These are phyloP conservation scores for Ogataea corticis DNA, from an alignment of 805 yeast genomes.

Conservation along the genomic window DNA sequence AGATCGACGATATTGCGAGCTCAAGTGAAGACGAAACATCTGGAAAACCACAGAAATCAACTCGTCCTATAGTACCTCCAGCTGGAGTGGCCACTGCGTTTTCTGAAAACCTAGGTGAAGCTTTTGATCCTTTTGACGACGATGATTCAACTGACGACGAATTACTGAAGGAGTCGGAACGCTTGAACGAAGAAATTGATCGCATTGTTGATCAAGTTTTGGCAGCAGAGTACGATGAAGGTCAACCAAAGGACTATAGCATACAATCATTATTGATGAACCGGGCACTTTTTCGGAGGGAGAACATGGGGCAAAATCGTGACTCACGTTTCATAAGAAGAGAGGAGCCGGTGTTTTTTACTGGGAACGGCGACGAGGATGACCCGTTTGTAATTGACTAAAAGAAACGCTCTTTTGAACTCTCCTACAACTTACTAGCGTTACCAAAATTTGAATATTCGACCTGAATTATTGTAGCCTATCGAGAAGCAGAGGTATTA, in stretches of 20 bases:
- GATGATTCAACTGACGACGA: constrained; percentile 20
- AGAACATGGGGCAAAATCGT: neutral
- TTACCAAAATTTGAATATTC: too few relatives aligned
- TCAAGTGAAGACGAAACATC: neutral
- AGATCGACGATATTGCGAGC: constrained; percentile 19
- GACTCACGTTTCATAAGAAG: neutral
- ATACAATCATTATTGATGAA: constrained; percentile 2
- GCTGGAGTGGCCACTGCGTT: neutral
- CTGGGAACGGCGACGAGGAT: constrained; percentile 33
- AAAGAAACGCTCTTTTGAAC: neutral
- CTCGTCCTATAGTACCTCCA: neutral
- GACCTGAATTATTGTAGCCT: neutral
- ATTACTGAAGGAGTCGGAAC: constrained; percentile 13
- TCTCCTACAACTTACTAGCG: too few relatives aligned
- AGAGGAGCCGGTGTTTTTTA: constrained; percentile 28
- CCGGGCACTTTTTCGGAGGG: neutral
- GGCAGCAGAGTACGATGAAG: neutral
- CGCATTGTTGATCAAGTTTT: constrained; percentile 17
- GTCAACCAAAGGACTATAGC: constrained; percentile 1
- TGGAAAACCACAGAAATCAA: neutral
- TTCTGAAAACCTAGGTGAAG: too few relatives aligned
- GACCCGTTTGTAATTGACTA: constrained; percentile 35
- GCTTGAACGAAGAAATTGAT: constrained; percentile 16
- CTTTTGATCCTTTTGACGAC: constrained; percentile 2
- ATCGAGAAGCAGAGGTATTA: neutral